Evolutionary conservation across 2,329 filamentous ascomycete species (phyloP).

Genomic region (Ascochyta fabae): DNA sequence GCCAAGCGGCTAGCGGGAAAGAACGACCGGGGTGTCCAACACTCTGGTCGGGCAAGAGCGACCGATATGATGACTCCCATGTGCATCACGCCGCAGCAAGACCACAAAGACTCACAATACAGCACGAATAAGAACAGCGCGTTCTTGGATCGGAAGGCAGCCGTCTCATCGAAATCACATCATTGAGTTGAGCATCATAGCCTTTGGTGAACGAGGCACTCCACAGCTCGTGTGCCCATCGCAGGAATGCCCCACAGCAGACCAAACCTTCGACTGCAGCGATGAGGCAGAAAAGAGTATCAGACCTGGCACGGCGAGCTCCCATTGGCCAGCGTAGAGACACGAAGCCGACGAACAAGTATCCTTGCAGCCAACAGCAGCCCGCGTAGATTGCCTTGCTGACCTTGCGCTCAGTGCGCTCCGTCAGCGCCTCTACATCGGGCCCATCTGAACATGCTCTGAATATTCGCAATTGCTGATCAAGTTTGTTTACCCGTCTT

Average conservation of each 20-base stretch:
- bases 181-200: conserved; percentile 10
- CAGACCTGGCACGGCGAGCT: conserved; percentile 17
- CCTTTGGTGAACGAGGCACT: conserved; percentile 10
- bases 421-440: conserved; percentile 18
- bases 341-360: conserved; percentile 25
- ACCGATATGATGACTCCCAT: conserved; percentile 32
- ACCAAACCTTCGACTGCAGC: conserved; percentile 34
- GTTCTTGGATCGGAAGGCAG: conserved; percentile 6
- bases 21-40: conserved; percentile 23
- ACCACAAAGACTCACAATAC: conserved; percentile 16
- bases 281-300: conserved; percentile 38
- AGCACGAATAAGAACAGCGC: conserved; percentile 12
- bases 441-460: conserved; percentile 27
- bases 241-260: conserved; percentile 39
- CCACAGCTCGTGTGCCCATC: conserved; percentile 35
- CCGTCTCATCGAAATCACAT: neutral
- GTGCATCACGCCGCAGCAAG: conserved; percentile 19
- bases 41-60: conserved; percentile 15
- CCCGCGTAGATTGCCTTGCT: conserved; percentile 31
- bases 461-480: conserved; percentile 18
- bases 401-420: conserved; percentile 15
- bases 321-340: conserved; percentile 39
- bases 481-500: conserved; percentile 11
- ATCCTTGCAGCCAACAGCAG: conserved; percentile 36
- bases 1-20: conserved; percentile 29